A percentile compares a stretch with the other conserved stretches of the same genome.
These are phyloP conservation scores for Pythium coloratum DNA, from an alignment of 352 stramenopile species.

Conservation along the genomic window DNA sequence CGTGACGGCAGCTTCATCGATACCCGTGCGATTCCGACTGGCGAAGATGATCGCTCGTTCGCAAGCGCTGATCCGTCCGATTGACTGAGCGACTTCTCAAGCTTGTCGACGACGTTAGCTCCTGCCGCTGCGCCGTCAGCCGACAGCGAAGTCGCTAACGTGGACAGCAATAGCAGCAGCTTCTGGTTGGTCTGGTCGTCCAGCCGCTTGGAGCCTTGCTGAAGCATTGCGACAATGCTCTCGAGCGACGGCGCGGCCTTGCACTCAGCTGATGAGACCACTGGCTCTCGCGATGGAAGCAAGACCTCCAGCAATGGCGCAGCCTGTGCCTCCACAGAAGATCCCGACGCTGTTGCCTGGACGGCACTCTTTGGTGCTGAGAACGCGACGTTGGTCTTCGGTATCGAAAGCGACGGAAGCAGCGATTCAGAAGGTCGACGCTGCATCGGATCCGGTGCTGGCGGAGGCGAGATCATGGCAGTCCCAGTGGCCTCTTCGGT, in stretches of 20 bases:
- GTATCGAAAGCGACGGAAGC: conserved; percentile 26
- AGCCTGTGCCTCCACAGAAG: background rate
- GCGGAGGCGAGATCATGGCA: conserved; percentile 16
- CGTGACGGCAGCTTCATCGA: conserved; percentile 12
- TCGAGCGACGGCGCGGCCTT: conserved; percentile 16
- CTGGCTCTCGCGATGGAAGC: background rate
- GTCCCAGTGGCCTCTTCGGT: conserved; percentile 11
- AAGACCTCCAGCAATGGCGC: background rate
- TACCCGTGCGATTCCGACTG: background rate
- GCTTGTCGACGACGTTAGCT: conserved; percentile 27
- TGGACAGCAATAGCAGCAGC: conserved; percentile 29
- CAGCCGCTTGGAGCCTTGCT: conserved; percentile 22
- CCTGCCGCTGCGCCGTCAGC: conserved; percentile 16
- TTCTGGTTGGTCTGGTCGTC: conserved; percentile 31
- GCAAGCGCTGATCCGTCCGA: background rate
- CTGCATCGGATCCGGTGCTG: conserved; percentile 19
- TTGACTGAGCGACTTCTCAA: conserved; percentile 27
- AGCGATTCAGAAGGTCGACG: conserved; percentile 20
- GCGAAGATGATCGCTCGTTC: conserved; percentile 8
- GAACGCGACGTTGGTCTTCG: conserved; percentile 23
- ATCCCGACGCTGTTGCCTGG: background rate
- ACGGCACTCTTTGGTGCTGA: conserved; percentile 3
- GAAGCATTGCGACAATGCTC: conserved; percentile 23
- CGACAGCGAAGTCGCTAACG: conserved; percentile 29
- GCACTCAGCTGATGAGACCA: background rate